A percentile compares a stretch with the other conserved stretches of the same genome.
phyloP scores from a whole-genome alignment of 148 eudicot genomes.

The Euryodendron excelsum region DNA sequence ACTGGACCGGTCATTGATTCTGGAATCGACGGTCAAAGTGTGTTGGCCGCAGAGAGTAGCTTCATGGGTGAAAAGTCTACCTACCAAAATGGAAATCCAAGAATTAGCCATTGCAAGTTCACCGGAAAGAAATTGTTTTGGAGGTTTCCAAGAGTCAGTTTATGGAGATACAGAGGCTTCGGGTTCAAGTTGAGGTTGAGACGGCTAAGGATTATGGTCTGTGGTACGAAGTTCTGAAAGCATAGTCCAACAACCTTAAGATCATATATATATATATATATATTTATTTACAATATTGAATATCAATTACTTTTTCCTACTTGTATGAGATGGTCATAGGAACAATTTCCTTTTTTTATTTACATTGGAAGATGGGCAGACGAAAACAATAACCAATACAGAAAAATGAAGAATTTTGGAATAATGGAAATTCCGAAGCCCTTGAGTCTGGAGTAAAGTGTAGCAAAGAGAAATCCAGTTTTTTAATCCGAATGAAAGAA shows the following conservation, averaged over 20 bases:
- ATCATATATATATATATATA: neutral
- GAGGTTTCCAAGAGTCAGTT: slow-evolving; percentile 35
- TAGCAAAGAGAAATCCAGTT: neutral
- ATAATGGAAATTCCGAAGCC: neutral
- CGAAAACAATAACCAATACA: neutral
- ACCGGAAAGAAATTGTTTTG: slow-evolving; percentile 35
- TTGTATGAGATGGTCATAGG: neutral
- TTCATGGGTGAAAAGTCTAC: slow-evolving; percentile 5
- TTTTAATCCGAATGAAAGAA: neutral
- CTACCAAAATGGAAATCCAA: neutral
- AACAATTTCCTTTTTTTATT: neutral
- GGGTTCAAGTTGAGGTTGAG: slow-evolving; percentile 28
- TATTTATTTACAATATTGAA: neutral
- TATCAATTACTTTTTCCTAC: neutral
- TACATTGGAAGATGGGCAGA: neutral
- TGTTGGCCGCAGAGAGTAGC: slow-evolving; percentile 12
- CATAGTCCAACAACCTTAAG: neutral
- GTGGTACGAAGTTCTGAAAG: slow-evolving; percentile 25
- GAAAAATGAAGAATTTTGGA: neutral
- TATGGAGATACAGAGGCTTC: slow-evolving; percentile 31
- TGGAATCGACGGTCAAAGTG: neutral
- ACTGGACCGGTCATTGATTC: neutral
- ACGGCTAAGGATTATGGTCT: slow-evolving; percentile 23
- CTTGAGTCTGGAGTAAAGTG: neutral
- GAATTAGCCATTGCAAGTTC: slow-evolving; percentile 17